phyloP scores from a whole-genome alignment of 2,329 filamentous ascomycete genomes.

The Exophiala aquamarina region DNA sequence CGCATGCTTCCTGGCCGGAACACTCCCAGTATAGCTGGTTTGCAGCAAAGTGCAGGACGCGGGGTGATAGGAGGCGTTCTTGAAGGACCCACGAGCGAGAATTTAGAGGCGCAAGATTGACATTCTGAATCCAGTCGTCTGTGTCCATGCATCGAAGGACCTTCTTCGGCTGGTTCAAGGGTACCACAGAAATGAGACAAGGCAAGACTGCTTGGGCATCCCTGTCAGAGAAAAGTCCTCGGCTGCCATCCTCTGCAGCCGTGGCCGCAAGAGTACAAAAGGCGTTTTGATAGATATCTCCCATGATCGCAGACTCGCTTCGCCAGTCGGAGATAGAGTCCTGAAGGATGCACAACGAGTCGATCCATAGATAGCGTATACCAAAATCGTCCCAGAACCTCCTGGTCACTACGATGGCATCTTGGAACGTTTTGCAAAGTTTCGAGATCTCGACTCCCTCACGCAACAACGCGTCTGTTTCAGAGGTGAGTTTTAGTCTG shows the following conservation, averaged over 20 bases:
- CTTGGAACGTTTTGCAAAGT: slow-evolving; percentile 26
- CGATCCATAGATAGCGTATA: slow-evolving; percentile 29
- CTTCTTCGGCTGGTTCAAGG: not conserved
- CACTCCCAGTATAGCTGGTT: slow-evolving; percentile 21
- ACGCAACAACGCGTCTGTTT: not conserved
- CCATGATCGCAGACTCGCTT: slow-evolving; percentile 19
- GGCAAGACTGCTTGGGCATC: not conserved
- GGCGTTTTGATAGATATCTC: slow-evolving; percentile 8
- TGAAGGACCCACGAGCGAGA: slow-evolving; percentile 18
- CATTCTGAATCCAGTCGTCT: slow-evolving; percentile 3
- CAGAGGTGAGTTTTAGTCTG: too few species aligned
- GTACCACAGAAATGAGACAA: not conserved
- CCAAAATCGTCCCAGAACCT: slow-evolving; percentile 14
- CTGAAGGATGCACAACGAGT: slow-evolving; percentile 30
- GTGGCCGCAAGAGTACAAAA: slow-evolving; percentile 14
- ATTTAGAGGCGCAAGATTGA: slow-evolving; percentile 4
- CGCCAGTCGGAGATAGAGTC: slow-evolving; percentile 25
- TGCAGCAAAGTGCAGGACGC: slow-evolving; percentile 15
- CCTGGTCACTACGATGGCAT: slow-evolving; percentile 24
- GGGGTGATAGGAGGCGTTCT: slow-evolving; percentile 17
- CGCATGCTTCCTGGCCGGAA: slow-evolving; percentile 6
- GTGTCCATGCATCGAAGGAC: slow-evolving; percentile 1
- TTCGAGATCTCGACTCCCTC: slow-evolving; percentile 9
- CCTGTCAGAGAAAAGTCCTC: not conserved
- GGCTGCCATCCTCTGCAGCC: not conserved